Evolutionary conservation across 345 rosid genomes (phyloP), one percentile per base, ranked within the genome.

Genomic region (Clausena lansium): DNA sequence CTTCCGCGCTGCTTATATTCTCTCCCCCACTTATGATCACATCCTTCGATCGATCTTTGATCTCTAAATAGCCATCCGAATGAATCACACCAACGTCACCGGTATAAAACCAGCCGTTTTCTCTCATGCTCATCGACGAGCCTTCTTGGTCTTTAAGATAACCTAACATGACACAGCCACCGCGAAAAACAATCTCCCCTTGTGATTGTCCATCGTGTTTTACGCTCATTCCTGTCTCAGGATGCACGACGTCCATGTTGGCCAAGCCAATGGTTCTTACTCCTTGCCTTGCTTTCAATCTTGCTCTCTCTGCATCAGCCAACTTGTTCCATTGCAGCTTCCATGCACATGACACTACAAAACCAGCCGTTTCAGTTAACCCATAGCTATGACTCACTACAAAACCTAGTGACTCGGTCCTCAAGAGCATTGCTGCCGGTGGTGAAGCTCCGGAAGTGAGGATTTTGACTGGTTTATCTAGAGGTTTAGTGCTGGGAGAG

Each of bases 51-150:
- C 83, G 73, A 70, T 84, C 87, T 78, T 84, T 77, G 36, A 82
- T 78, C 66, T 84, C 87, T 25, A 82, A 20, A 45, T 82, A 82
- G 1, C 83, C 81, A 70, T 84, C 82, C 2, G 79, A 67, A 75
- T 85, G 87, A n/a, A 68, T 67, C 66, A 85, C 84, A 2, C 73
- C 83, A 10, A 82, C 70, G 24, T 85, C 87, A 14, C 87, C 87
- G 0, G 73, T 77, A 8, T 71, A 60, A 28, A 85, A 80, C 87
- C 85, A 85, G 4, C 82, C 82, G 5, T 39, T 10, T 2, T 41
- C 28, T 60, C 32, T 54, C 22, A 80, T 67, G 24, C 81, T 79
- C 61, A 67, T 63, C 22, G 77, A 64, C 0, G 79, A 80, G 7
- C 70, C 79, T 61, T 82, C 65, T n/a, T 15, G 9, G 73, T 85